A percentile compares a stretch with the other conserved stretches of the same genome.
phyloP scores from a whole-genome alignment of 805 yeast genomes.

The Blastobotrys attinorum region DNA sequence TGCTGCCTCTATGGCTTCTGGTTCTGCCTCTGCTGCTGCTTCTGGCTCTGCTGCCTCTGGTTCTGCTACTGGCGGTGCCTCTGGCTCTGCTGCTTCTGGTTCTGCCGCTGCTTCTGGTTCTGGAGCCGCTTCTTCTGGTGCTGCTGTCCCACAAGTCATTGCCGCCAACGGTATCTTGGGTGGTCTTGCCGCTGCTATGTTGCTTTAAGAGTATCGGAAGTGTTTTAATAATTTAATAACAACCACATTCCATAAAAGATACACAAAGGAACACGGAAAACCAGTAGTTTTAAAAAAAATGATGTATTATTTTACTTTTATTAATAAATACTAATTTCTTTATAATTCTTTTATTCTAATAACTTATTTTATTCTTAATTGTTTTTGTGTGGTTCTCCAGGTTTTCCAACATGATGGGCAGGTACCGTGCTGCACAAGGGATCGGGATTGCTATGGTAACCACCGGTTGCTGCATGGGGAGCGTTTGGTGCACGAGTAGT shows the following conservation, averaged over 20 bases:
- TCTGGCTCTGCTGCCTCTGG: constrained; percentile 7
- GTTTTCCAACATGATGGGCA: too few species aligned
- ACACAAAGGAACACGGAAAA: too few species aligned
- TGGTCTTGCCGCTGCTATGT: not conserved
- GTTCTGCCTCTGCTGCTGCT: constrained; percentile 2
- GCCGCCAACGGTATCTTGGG: not conserved
- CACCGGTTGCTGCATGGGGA: too few species aligned
- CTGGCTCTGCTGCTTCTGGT: constrained; percentile 8
- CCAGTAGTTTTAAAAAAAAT: not conserved
- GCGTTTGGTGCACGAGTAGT: too few species aligned
- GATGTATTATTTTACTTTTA: not conserved
- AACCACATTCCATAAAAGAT: too few species aligned
- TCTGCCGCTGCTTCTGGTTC: constrained; percentile 6
- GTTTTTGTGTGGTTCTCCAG: too few species aligned
- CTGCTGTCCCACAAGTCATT: not conserved
- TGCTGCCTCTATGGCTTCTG: not conserved
- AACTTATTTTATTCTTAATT: too few species aligned
- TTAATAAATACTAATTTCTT: too few species aligned
- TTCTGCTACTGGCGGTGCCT: constrained; percentile 6
- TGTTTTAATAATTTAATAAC: too few species aligned
- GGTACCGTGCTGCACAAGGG: too few species aligned
- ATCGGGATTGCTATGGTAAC: too few species aligned
- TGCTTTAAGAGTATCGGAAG: not conserved
- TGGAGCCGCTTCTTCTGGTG: not conserved
- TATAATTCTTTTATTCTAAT: too few species aligned